A percentile compares a stretch with the other conserved stretches of the same genome.
Conservation (phyloP, 2,329 filamentous ascomycete genomes). For the Plectosphaerella sp. region DNA sequence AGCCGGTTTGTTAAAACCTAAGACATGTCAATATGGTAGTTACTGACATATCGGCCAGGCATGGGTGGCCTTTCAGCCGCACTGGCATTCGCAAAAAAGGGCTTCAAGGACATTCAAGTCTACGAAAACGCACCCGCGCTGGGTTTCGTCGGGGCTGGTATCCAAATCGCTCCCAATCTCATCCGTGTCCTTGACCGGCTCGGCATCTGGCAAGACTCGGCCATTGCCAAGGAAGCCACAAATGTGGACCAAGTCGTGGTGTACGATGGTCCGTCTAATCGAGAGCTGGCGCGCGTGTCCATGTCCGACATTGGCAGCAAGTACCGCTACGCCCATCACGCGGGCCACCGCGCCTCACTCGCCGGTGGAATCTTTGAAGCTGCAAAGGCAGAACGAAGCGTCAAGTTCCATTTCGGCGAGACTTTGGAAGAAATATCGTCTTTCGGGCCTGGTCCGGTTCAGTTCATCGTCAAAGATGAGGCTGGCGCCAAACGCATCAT, state of each 20-base stretch:
- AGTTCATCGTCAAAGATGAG: conserved; percentile 54
- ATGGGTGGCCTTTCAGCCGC: conserved; percentile 75
- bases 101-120: conserved; percentile 68
- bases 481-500: conserved; percentile 44
- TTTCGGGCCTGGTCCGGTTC: conserved; percentile 52
- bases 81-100: conserved; percentile 68
- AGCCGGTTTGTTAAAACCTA: background rate
- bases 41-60: conserved; percentile 35
- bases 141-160: conserved; percentile 78
- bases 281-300: conserved; percentile 65
- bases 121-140: conserved; percentile 69
- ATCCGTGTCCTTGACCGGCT: conserved; percentile 68
- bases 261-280: conserved; percentile 59
- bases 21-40: no score
- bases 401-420: conserved; percentile 65
- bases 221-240: conserved; percentile 66
- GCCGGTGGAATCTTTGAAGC: conserved; percentile 65
- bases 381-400: conserved; percentile 56
- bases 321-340: conserved; percentile 74
- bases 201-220: conserved; percentile 58
- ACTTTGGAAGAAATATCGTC: conserved; percentile 50
- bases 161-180: conserved; percentile 80
- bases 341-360: conserved; percentile 70
- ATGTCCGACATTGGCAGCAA: conserved; percentile 61
- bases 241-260: conserved; percentile 51